A percentile compares a stretch with the other conserved stretches of the same genome.
Conservation (phyloP, 1,284 basidiomycete genomes). For the Ustanciosporium gigantosporum region DNA sequence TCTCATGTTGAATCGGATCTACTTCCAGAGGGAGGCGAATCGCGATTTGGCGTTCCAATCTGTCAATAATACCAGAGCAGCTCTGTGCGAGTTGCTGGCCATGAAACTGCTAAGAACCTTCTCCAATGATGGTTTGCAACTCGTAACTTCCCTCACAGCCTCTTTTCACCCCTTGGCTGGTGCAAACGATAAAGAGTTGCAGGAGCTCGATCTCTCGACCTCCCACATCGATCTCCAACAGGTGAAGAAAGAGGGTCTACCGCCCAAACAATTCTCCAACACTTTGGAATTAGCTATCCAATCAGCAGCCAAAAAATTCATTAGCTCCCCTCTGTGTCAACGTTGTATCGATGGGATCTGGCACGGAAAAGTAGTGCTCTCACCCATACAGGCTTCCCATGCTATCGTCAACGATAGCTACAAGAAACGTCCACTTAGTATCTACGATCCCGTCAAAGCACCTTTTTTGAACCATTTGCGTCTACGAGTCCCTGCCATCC, state of each 20-base stretch:
- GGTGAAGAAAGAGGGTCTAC: slow-evolving; percentile 12
- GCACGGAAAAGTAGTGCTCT: slow-evolving; percentile 47
- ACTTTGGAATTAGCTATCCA: slow-evolving; percentile 55
- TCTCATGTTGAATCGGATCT: slow-evolving; percentile 81
- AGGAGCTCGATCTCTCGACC: slow-evolving; percentile 19
- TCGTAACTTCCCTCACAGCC: slow-evolving; percentile 79
- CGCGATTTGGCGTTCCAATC: slow-evolving; percentile 64
- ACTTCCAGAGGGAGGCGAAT: slow-evolving; percentile 71
- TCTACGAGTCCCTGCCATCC: slow-evolving; percentile 87
- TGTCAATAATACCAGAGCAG: slow-evolving; percentile 75
- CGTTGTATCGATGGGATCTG: slow-evolving; percentile 53
- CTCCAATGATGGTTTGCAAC: slow-evolving; percentile 65
- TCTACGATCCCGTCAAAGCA: slow-evolving; percentile 90
- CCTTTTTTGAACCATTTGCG: slow-evolving; percentile 91
- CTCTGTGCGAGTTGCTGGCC: slow-evolving; percentile 85
- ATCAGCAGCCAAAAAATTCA: slow-evolving; percentile 51
- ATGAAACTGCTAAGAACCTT: slow-evolving; percentile 72
- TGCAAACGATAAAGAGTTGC: slow-evolving; percentile 55
- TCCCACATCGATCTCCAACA: slow-evolving; percentile 23
- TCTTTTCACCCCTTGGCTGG: slow-evolving; percentile 76
- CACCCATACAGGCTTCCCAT: slow-evolving; percentile 38
- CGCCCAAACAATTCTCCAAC: slow-evolving; percentile 35
- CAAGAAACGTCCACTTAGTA: slow-evolving; percentile 85
- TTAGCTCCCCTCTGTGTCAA: slow-evolving; percentile 51
- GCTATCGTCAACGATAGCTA: slow-evolving; percentile 71